Evolutionary conservation across 2,329 filamentous ascomycete species (phyloP), one percentile per base, ranked within the genome.

Genomic region (Xylariomycetidae sp.): DNA sequence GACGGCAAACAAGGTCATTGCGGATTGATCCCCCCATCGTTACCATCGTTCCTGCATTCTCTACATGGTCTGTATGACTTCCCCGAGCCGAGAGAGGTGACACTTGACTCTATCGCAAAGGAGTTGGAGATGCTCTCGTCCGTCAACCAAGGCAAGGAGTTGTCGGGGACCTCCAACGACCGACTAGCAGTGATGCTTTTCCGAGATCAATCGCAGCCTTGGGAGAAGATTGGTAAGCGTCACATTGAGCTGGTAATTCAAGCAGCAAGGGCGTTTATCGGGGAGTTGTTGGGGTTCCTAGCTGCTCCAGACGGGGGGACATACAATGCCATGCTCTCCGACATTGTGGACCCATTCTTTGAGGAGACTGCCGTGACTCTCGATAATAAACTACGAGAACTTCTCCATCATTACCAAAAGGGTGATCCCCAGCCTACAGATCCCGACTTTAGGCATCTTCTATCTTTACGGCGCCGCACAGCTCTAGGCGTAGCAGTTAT

Each of bases 181-280:
- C 51, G 58, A 0, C 48, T 69, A 4, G 58, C 51, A 0, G 46
- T 64, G 3, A 49, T 60, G 19, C 42, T 70, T 2, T 70, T 71
- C 42, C 54, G 56, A 16, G 46, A 50, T 6, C 61, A 68, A 19
- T 47, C 60, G 0, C 27, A 38, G 5, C 62, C 60, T 0, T 71
- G 66, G 67, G 46, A 53, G 7, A 16, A 6, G 0, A 63, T 70
- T 16, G 54, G 65, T 1, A 33, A 49, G 14, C 43, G 42, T 3
- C 63, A 70, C 34, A 15, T 70, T 5, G 28, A 51, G 0, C 39
- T 55, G 1, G 51, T 64, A 6, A 39, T 54, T 0, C 25, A 42
- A 0, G 39, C 53, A 4, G 39, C 51, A 10, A 60, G 60, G 23
- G 47, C 33, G 0, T 68, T 69, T 31, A 58, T 65, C 1, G 59